Evolutionary conservation across 139 green algal genomes (phyloP).

Genomic region (Closterium sp.): DNA sequence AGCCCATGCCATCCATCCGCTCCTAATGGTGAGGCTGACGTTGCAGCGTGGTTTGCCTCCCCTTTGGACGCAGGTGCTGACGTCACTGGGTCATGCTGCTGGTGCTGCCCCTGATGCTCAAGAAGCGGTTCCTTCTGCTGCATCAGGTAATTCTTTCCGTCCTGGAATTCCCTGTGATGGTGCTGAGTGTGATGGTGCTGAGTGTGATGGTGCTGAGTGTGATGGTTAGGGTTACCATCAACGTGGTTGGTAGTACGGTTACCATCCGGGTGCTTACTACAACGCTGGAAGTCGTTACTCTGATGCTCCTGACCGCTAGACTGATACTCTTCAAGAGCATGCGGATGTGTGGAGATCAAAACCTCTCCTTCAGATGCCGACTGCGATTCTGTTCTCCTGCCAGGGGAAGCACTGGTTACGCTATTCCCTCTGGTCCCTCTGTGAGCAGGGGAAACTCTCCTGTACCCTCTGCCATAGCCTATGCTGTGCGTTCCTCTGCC

Average conservation of each 20-base stretch:
- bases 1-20: neutral
- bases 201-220: no score
- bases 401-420: no score
- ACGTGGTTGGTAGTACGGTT: no score
- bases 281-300: neutral
- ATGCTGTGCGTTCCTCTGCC: neutral
- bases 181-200: no score
- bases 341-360: no score
- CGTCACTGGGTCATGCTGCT: neutral
- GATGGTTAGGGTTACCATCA: neutral
- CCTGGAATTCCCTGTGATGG: neutral
- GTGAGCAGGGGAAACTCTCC: no score
- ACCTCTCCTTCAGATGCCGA: no score
- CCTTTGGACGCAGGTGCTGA: neutral
- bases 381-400: no score
- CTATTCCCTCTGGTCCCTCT: no score
- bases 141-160: no score
- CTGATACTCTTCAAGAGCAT: no score
- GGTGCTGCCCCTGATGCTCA: neutral
- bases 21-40: neutral
- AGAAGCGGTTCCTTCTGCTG: neutral
- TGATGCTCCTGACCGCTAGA: neutral
- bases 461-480: no score
- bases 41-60: neutral
- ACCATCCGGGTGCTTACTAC: neutral